Evolutionary conservation across 139 green algal species (phyloP).

Genomic region (Chlamydomonas incerta): DNA sequence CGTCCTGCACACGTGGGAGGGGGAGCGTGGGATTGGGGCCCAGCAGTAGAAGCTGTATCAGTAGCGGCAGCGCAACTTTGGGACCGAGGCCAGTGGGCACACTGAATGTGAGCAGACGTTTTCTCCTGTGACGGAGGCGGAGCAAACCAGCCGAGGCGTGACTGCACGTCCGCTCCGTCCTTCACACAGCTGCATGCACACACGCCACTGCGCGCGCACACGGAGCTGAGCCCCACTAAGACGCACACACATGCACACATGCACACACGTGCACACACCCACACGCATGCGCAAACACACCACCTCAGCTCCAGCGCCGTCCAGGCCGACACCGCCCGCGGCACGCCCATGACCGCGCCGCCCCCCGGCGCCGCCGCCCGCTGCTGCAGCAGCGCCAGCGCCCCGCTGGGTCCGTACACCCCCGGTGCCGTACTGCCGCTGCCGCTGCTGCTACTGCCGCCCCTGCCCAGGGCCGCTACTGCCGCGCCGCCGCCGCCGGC

Average conservation of each 20-base stretch:
- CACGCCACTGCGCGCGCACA: background rate
- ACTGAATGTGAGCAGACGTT: too few species aligned
- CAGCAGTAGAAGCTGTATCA: background rate
- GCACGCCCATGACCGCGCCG: too few species aligned
- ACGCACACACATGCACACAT: background rate
- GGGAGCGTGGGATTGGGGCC: background rate
- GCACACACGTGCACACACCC: background rate
- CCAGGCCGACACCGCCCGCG: background rate
- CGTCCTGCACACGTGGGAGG: background rate
- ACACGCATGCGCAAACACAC: background rate
- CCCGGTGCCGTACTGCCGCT: too few species aligned
- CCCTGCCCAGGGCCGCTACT: too few species aligned
- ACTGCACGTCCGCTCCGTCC: too few species aligned
- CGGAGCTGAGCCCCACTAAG: background rate
- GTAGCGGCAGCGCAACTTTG: too few species aligned
- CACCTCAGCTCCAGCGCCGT: slow-evolving; percentile 21
- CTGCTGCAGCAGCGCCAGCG: slow-evolving; percentile 9
- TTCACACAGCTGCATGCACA: background rate
- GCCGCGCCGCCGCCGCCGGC: too few species aligned
- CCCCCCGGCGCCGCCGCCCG: background rate
- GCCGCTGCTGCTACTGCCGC: too few species aligned
- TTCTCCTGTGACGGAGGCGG: background rate
- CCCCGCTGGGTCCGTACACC: background rate
- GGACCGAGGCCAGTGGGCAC: too few species aligned
- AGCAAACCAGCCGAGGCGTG: background rate